Evolutionary conservation across 371 early-diverging fungal genomes (phyloP).

Genomic region (Neoconidiobolus thromboides): DNA sequence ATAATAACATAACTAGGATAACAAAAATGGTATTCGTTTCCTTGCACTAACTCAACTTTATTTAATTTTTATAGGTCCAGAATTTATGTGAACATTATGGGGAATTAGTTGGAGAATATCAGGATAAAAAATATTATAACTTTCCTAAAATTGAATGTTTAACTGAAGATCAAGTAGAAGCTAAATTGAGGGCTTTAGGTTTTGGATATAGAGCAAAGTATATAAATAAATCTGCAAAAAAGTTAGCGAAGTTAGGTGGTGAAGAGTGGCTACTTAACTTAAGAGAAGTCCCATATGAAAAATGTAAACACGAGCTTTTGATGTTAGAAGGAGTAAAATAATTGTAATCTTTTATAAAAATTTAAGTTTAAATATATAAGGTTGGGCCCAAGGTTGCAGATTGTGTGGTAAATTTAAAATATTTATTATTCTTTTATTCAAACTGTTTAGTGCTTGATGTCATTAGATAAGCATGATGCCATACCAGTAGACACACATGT

Average conservation of each 20-base stretch:
- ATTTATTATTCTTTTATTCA: neutral
- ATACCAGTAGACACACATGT: slow-evolving; percentile 95
- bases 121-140: slow-evolving; percentile 26
- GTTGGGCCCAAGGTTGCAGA: slow-evolving; percentile 94
- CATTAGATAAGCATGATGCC: slow-evolving; percentile 53
- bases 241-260: neutral
- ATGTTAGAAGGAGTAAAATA: neutral
- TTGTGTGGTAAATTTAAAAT: slow-evolving; percentile 50
- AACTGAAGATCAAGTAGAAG: slow-evolving; percentile 33
- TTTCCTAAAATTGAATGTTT: slow-evolving; percentile 48
- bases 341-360: neutral
- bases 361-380: slow-evolving; percentile 3
- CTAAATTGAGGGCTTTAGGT: slow-evolving; percentile 45
- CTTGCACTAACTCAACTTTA: neutral
- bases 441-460: slow-evolving; percentile 42
- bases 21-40: slow-evolving; percentile 54
- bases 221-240: slow-evolving; percentile 41
- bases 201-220: slow-evolving; percentile 91
- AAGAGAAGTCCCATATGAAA: neutral
- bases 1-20: slow-evolving; percentile 91
- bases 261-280: neutral
- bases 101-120: neutral
- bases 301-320: neutral
- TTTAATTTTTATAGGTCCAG: slow-evolving; percentile 21
- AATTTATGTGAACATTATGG: slow-evolving; percentile 18